Percentiles rank a stretch among this genome's conserved stretches.
phyloP scores from a whole-genome alignment of 2,329 filamentous ascomycete genomes.

The Ascocoryne sarcoides region DNA sequence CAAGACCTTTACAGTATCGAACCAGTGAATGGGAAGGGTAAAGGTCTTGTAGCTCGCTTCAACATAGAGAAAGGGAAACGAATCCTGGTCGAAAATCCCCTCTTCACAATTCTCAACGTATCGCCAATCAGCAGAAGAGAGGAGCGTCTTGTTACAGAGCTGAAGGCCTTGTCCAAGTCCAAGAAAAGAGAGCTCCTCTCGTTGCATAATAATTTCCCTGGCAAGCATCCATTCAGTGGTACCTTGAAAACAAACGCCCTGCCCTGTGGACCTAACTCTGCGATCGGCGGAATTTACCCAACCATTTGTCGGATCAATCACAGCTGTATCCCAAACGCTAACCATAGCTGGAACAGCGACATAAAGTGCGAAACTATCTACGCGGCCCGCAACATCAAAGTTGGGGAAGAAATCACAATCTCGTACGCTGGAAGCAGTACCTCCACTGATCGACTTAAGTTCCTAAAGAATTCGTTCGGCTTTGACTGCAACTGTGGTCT shows the following conservation, averaged over 20 bases:
- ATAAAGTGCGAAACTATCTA: slow-evolving; percentile 14
- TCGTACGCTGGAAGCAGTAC: slow-evolving; percentile 12
- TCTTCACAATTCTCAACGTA: slow-evolving; percentile 25
- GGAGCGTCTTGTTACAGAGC: slow-evolving; percentile 5
- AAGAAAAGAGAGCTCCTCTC: slow-evolving; percentile 13
- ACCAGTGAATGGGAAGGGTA: slow-evolving; percentile 29
- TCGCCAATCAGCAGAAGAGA: slow-evolving; percentile 3
- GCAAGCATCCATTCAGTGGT: slow-evolving; percentile 9
- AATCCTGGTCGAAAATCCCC: slow-evolving; percentile 32
- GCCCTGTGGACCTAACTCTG: slow-evolving; percentile 7
- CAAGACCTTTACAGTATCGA: slow-evolving; percentile 5
- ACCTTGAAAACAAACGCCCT: slow-evolving; percentile 14
- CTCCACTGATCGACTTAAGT: slow-evolving; percentile 2
- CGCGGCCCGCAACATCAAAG: slow-evolving; percentile 11
- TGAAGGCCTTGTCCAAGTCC: slow-evolving; percentile 6
- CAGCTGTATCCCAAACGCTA: slow-evolving; percentile 16
- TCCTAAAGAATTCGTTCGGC: slow-evolving; percentile 27
- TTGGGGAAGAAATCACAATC: slow-evolving; percentile 18
- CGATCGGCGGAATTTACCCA: slow-evolving; percentile 12
- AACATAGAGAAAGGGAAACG: slow-evolving; percentile 32
- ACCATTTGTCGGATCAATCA: slow-evolving; percentile 17
- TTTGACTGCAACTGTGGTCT: slow-evolving; percentile 27
- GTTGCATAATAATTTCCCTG: slow-evolving; percentile 17
- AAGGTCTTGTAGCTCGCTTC: slow-evolving; percentile 31
- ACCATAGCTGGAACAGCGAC: slow-evolving; percentile 15